Percentiles rank a stretch among this genome's conserved stretches.
phyloP scores from a whole-genome alignment of 2,329 filamentous ascomycete species.

The Aspergillus cejpii region DNA sequence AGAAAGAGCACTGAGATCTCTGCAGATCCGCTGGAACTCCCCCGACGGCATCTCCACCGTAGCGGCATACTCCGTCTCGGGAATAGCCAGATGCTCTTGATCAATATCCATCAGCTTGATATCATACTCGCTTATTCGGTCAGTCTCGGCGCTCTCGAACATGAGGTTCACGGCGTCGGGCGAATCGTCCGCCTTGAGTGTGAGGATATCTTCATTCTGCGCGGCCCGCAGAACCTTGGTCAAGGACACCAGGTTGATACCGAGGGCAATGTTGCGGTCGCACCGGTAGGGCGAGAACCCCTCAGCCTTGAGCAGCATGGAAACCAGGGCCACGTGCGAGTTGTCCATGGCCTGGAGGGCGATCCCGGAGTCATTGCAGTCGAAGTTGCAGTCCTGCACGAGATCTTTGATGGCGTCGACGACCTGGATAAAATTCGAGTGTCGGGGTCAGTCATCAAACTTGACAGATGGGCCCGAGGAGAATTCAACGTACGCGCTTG shows the following conservation, averaged over 20 bases:
- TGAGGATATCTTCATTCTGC: conserved; percentile 89
- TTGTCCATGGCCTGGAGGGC: conserved; percentile 99
- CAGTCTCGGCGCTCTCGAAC: conserved; percentile 83
- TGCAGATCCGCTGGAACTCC: conserved; percentile 93
- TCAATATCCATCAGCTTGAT: conserved; percentile 99
- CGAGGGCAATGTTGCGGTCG: conserved; percentile 97
- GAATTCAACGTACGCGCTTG: conserved; percentile 66
- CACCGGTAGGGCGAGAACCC: conserved; percentile 92
- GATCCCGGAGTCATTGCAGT: conserved; percentile 99
- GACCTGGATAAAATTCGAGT: conserved; percentile 51
- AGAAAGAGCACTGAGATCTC: conserved; percentile 83
- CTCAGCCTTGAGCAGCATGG: conserved; percentile 96
- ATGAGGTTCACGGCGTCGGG: conserved; percentile 92
- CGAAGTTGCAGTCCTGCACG: conserved; percentile 99
- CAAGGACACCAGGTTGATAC: conserved; percentile 91
- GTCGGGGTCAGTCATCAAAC: conserved; percentile 6
- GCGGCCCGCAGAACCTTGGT: conserved; percentile 95
- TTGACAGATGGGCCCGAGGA: too few relatives aligned
- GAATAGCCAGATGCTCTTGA: conserved; percentile 97
- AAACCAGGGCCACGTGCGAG: conserved; percentile 96
- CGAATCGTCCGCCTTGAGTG: conserved; percentile 93
- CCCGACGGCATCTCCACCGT: conserved; percentile 79
- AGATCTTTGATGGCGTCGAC: conserved; percentile 99
- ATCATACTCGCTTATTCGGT: conserved; percentile 96
- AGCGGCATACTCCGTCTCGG: conserved; percentile 95